phyloP scores from a whole-genome alignment of 805 yeast species.

The Wickerhamiella alocasiicola region DNA sequence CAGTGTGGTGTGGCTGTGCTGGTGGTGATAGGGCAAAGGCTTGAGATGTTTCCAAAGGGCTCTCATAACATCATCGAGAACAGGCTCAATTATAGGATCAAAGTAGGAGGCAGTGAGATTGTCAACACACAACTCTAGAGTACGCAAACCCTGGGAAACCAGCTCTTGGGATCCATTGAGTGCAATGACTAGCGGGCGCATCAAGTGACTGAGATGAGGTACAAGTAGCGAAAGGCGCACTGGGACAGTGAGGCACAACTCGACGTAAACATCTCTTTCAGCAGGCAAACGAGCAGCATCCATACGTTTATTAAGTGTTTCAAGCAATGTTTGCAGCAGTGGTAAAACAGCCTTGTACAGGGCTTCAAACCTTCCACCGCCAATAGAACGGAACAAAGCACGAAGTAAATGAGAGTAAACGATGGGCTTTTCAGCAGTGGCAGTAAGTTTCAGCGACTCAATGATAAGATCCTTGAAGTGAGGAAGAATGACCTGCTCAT shows the following conservation, averaged over 20 bases:
- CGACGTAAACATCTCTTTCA: constrained; percentile 90
- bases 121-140: constrained; percentile 90
- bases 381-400: constrained; percentile 83
- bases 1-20: constrained; percentile 87
- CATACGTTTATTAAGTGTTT: constrained; percentile 71
- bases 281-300: constrained; percentile 74
- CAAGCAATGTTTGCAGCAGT: constrained; percentile 70
- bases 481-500: constrained; percentile 79
- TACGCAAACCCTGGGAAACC: constrained; percentile 86
- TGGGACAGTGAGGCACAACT: constrained; percentile 88
- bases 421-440: constrained; percentile 80
- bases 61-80: constrained; percentile 83
- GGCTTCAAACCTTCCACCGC: constrained; percentile 92
- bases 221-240: constrained; percentile 87
- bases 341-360: constrained; percentile 90
- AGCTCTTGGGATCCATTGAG: constrained; percentile 81
- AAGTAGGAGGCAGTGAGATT: constrained; percentile 91
- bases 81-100: constrained; percentile 95
- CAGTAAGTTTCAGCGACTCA: constrained; percentile 63
- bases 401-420: constrained; percentile 80
- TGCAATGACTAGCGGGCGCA: constrained; percentile 86
- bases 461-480: constrained; percentile 75
- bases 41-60: constrained; percentile 83
- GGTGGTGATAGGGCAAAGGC: constrained; percentile 90
- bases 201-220: constrained; percentile 77